Evolutionary conservation across 2,329 filamentous ascomycete species (phyloP), one percentile per base, ranked within the genome.

Genomic region (Exophiala viscosa): DNA sequence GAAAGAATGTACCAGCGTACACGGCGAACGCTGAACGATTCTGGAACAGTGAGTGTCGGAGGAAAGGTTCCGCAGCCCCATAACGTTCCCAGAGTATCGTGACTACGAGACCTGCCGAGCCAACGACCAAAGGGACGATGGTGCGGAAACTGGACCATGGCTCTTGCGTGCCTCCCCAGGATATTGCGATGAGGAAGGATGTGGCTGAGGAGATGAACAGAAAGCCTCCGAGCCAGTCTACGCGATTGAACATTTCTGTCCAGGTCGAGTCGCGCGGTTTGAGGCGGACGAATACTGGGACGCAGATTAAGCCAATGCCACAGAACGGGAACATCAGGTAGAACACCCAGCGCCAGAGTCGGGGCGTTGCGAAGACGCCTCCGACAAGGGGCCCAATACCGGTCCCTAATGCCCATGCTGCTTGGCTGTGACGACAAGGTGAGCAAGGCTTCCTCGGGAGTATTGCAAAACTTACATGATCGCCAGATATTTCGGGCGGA

Each of bases 221-320:
- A 2, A 67, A 23, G 8, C 63, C 68, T 2, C 75, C 75, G 0
- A 71, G 50, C 73, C 73, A 77, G 55, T 77, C 74, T 33, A 72
- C 65, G 6, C 57, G 58, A 1, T 57, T 53, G 14, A 69, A 34
- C 35, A 64, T 63, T 28, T 54, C 41, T 23, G 57, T 20, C 3
- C 77, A 63, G 1, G 73, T 49, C 11, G 53, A 43, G 8, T 43
- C 28, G 33, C 39, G 48, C 9, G 50, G 44, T 15, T 39, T 39
- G 23, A 60, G 44, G 66, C 20, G 72, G 60, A 41, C 67, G 70
- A 38, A 70, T 65, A 39, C 73, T 62, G 17, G 62, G 54, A 48
- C 62, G 47, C 62, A 63, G 55, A 48, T 36, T 11, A 57, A 36
- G 33, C 56, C 56, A 36, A 64, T 44, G 15, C 39, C 54, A 36